Percentiles rank a stretch among this genome's conserved stretches.
Evolutionary conservation across 805 yeast genomes (phyloP).

Genomic region (Candida broadrunensis): DNA sequence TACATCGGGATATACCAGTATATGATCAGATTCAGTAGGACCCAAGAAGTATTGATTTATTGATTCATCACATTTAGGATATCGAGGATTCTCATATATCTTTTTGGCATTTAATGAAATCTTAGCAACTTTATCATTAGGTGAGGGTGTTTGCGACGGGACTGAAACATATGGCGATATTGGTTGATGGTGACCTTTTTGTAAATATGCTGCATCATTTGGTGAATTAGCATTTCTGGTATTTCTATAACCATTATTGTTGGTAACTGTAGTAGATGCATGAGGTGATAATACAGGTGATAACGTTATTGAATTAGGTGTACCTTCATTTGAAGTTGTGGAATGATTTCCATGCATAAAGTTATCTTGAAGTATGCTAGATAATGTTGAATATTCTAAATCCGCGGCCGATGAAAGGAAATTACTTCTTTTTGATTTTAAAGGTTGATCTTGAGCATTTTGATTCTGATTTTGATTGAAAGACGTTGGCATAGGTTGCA

Average conservation of each 20-base stretch:
- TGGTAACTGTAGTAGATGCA: constrained; percentile 4
- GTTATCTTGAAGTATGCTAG: constrained; percentile 58
- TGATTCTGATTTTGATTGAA: background rate
- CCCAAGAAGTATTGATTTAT: constrained; percentile 73
- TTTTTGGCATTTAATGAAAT: constrained; percentile 1
- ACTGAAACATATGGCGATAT: constrained; percentile 6
- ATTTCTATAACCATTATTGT: background rate
- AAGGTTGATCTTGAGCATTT: background rate
- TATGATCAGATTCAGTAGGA: constrained; percentile 37
- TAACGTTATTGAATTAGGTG: constrained; percentile 31
- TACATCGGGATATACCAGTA: constrained; percentile 58
- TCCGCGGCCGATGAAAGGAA: constrained; percentile 72
- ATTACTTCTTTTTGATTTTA: constrained; percentile 30
- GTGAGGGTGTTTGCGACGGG: constrained; percentile 14
- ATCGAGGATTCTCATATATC: constrained; percentile 14
- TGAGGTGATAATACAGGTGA: constrained; percentile 41
- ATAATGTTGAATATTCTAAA: constrained; percentile 66
- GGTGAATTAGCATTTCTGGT: background rate
- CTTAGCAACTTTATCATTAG: constrained; percentile 5
- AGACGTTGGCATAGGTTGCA: background rate
- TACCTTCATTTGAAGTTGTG: constrained; percentile 32
- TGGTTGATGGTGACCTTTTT: background rate
- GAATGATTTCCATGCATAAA: constrained; percentile 21
- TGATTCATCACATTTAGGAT: constrained; percentile 51
- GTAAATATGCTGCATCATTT: background rate